Percentiles rank a stretch among this genome's conserved stretches.
These are phyloP conservation scores for Lodderomyces orthopsilosis DNA, from an alignment of 1,139 yeast genomes.

Conservation along the genomic window DNA sequence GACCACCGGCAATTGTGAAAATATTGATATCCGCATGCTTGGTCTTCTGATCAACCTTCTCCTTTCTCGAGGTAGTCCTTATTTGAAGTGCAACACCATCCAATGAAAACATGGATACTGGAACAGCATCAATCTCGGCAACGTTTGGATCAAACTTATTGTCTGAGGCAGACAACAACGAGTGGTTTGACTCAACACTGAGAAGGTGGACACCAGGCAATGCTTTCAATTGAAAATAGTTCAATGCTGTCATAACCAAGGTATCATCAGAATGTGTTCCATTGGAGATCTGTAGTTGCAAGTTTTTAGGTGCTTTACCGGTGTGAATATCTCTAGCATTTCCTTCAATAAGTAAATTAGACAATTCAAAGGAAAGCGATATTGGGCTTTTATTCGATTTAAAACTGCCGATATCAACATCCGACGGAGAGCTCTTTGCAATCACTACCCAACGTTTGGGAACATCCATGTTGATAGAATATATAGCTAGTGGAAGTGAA, in stretches of 20 bases:
- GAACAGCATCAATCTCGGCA: slow-evolving; percentile 16
- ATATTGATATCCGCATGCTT: slow-evolving; percentile 68
- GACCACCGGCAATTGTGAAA: slow-evolving; percentile 81
- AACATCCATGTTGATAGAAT: slow-evolving; percentile 57
- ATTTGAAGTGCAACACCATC: slow-evolving; percentile 50
- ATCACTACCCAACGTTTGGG: slow-evolving; percentile 68
- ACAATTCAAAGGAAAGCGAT: slow-evolving; percentile 29
- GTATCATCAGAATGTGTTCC: slow-evolving; percentile 42
- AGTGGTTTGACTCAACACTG: slow-evolving; percentile 32
- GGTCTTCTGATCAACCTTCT: not conserved
- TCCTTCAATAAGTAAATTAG: slow-evolving; percentile 65
- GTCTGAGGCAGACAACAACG: slow-evolving; percentile 36
- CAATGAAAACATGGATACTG: slow-evolving; percentile 34
- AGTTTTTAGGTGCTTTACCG: slow-evolving; percentile 48
- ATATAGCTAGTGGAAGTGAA: slow-evolving; percentile 47
- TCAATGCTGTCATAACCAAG: slow-evolving; percentile 66
- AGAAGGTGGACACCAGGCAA: slow-evolving; percentile 67
- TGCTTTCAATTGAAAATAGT: slow-evolving; percentile 72
- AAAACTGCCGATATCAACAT: slow-evolving; percentile 62
- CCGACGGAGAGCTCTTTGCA: slow-evolving; percentile 34
- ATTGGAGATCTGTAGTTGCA: slow-evolving; percentile 30
- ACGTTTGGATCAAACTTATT: slow-evolving; percentile 28
- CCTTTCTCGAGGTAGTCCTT: slow-evolving; percentile 23
- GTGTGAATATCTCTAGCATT: slow-evolving; percentile 49
- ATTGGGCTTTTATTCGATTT: slow-evolving; percentile 27